Evolutionary conservation across 768 basidiomycete genomes (phyloP).

Genomic region (Trametes cingulata): DNA sequence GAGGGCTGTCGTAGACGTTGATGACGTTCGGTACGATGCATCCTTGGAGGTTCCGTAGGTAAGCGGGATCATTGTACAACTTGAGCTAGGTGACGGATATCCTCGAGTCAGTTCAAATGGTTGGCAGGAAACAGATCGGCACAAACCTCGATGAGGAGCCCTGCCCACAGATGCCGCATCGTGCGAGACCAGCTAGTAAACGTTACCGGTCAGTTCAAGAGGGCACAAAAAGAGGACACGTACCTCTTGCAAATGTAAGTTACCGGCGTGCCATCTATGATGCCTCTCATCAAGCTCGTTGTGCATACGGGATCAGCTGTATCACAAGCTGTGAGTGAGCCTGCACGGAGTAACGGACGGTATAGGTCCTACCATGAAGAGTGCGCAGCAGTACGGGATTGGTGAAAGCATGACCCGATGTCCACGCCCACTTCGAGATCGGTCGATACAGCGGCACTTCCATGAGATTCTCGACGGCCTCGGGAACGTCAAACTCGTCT

Average conservation of each 20-base stretch:
- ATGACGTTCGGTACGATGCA: slow-evolving; percentile 54
- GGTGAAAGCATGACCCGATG: neutral
- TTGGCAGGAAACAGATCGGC: neutral
- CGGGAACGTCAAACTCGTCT: neutral
- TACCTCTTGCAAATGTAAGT: slow-evolving; percentile 22
- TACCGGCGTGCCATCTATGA: slow-evolving; percentile 2
- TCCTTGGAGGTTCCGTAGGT: slow-evolving; percentile 55
- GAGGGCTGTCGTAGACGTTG: slow-evolving; percentile 43
- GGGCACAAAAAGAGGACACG: neutral
- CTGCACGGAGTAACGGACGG: too few species aligned
- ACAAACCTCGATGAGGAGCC: slow-evolving; percentile 43
- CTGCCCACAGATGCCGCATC: slow-evolving; percentile 30
- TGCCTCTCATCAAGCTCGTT: slow-evolving; percentile 10
- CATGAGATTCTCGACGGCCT: neutral
- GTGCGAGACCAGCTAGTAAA: slow-evolving; percentile 16
- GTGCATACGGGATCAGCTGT: neutral
- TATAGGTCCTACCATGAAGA: neutral
- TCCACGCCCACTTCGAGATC: neutral
- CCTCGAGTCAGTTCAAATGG: too few species aligned
- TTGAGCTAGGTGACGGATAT: slow-evolving; percentile 41
- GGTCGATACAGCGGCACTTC: neutral
- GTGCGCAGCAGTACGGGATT: neutral
- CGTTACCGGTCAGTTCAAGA: neutral
- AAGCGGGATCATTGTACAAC: slow-evolving; percentile 47
- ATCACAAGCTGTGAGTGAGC: too few species aligned